Conservation (phyloP, 2,329 filamentous ascomycete genomes). For the Rhynchosporium graminicola region DNA sequence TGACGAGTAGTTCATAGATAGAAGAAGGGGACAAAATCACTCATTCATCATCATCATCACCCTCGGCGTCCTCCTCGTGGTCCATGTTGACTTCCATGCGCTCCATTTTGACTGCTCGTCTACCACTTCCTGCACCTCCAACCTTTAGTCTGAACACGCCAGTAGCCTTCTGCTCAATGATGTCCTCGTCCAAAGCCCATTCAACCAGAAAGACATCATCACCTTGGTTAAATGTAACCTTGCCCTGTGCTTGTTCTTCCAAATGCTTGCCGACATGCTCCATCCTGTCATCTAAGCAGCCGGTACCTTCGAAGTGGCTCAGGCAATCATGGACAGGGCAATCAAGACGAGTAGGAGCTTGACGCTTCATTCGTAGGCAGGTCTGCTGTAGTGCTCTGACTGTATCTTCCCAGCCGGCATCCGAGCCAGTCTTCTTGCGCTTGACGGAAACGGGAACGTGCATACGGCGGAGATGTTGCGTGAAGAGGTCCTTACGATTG, state of each 20-base stretch:
- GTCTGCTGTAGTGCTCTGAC: slow-evolving; percentile 57
- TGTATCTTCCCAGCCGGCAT: slow-evolving; percentile 51
- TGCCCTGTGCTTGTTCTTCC: slow-evolving; percentile 46
- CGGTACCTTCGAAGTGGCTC: slow-evolving; percentile 58
- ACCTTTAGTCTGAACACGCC: neutral
- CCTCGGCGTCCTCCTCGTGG: slow-evolving; percentile 24
- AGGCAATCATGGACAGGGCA: slow-evolving; percentile 66
- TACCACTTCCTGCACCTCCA: neutral
- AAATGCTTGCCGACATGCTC: slow-evolving; percentile 85
- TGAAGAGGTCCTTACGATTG: slow-evolving; percentile 91
- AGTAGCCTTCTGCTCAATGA: slow-evolving; percentile 4
- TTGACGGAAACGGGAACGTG: slow-evolving; percentile 58
- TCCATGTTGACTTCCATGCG: neutral
- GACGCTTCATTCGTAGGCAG: slow-evolving; percentile 62
- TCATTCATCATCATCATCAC: slow-evolving; percentile 10
- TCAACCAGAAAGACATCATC: slow-evolving; percentile 5
- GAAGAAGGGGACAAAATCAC: neutral
- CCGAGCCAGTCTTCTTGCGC: slow-evolving; percentile 37
- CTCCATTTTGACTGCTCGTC: neutral
- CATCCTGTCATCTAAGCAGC: slow-evolving; percentile 79
- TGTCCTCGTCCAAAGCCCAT: slow-evolving; percentile 17
- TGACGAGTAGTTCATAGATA: neutral
- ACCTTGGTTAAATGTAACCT: neutral
- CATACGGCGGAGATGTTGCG: slow-evolving; percentile 85
- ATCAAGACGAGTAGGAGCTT: slow-evolving; percentile 58